Conservation (phyloP, 352 stramenopile genomes). For the Detonula confervacea region DNA sequence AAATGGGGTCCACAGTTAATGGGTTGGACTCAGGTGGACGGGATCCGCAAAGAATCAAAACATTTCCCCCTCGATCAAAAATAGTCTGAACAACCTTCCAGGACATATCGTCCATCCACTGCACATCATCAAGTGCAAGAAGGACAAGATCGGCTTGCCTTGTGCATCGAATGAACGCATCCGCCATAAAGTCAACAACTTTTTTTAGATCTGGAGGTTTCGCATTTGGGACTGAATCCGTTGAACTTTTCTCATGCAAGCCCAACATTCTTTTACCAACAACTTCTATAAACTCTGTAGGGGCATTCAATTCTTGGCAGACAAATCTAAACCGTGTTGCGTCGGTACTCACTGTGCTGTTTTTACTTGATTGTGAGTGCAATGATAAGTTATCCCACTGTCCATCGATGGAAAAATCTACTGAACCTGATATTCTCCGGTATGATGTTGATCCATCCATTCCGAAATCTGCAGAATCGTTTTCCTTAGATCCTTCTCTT, state of each 20-base stretch:
- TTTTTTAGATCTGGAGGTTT: constrained; percentile 36
- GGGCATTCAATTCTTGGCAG: constrained; percentile 59
- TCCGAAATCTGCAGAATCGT: too few species aligned
- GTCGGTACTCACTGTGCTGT: constrained; percentile 43
- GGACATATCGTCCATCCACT: constrained; percentile 75
- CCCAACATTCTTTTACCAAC: constrained; percentile 56
- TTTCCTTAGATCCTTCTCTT: not conserved
- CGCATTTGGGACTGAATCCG: not conserved
- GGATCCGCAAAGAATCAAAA: constrained; percentile 71
- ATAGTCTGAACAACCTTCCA: constrained; percentile 77
- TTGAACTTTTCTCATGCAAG: constrained; percentile 22
- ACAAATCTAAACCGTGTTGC: constrained; percentile 43
- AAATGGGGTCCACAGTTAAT: constrained; percentile 39
- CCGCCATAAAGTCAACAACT: constrained; percentile 69
- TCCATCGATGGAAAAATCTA: constrained; percentile 31
- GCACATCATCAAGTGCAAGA: constrained; percentile 76
- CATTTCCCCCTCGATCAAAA: constrained; percentile 60
- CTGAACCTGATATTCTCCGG: too few species aligned
- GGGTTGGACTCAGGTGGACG: constrained; percentile 53
- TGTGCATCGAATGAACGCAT: constrained; percentile 69
- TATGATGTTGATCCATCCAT: too few species aligned
- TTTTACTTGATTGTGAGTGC: constrained; percentile 41
- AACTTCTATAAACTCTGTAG: constrained; percentile 55
- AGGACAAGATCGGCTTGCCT: constrained; percentile 62
- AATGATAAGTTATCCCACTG: constrained; percentile 49